Evolutionary conservation across 257 asterid genomes (phyloP).

Genomic region (Plectranthus barbatus): DNA sequence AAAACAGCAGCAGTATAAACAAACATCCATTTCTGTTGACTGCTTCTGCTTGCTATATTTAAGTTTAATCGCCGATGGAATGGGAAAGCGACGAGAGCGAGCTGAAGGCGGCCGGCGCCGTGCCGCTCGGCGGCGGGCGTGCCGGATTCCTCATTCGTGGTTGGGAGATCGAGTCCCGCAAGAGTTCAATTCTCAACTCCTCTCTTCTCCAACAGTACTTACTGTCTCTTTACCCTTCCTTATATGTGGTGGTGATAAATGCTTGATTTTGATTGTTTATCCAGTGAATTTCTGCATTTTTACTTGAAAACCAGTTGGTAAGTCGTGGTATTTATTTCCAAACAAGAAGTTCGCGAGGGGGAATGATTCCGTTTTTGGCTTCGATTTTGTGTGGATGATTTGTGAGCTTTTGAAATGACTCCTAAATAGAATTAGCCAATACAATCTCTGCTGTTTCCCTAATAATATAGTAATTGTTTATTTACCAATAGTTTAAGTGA

Average conservation of each 20-base stretch:
- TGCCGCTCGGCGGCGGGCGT: constrained; percentile 37
- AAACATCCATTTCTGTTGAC: not conserved
- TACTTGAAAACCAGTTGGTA: not conserved
- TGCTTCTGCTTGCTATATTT: not conserved
- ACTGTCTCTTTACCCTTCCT: not conserved
- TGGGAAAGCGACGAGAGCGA: constrained; percentile 46
- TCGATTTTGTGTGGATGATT: not conserved
- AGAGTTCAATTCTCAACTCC: constrained; percentile 76
- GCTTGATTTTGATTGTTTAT: constrained; percentile 1
- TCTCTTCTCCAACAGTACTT: constrained; percentile 57
- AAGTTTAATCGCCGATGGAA: constrained; percentile 32
- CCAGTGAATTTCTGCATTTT: not conserved
- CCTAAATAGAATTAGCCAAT: too few relatives aligned
- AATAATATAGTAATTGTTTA: too few relatives aligned
- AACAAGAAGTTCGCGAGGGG: not conserved
- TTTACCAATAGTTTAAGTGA: too few relatives aligned
- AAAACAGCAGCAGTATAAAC: too few relatives aligned
- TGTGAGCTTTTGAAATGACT: not conserved
- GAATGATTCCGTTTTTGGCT: constrained; percentile 15
- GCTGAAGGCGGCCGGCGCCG: constrained; percentile 54
- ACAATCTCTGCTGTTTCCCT: too few relatives aligned
- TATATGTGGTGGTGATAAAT: not conserved
- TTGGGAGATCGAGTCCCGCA: constrained; percentile 85
- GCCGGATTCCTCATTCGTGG: constrained; percentile 43
- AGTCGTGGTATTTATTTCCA: not conserved